A percentile compares a stretch with the other conserved stretches of the same genome.
Conservation (phyloP, 2,329 filamentous ascomycete genomes). For the Byssoonygena ceratinophila region DNA sequence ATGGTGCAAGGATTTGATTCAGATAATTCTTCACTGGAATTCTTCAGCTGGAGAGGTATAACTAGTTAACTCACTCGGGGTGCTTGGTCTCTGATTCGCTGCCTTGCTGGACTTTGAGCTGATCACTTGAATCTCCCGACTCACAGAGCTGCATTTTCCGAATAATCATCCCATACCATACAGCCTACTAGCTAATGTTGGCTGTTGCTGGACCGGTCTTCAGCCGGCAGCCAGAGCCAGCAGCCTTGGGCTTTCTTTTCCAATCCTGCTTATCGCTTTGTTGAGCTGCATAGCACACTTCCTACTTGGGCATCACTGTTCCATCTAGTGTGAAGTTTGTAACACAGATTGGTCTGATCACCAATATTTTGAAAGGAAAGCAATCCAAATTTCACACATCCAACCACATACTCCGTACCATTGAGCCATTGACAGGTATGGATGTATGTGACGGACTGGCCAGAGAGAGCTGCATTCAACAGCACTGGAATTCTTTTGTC, state of each 20-base stretch:
- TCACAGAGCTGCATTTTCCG: background rate
- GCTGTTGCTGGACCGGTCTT: too few relatives aligned
- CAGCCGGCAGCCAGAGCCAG: too few relatives aligned
- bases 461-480: too few relatives aligned
- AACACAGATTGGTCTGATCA: background rate
- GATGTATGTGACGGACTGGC: too few relatives aligned
- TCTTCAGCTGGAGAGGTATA: background rate
- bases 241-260: too few relatives aligned
- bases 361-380: background rate
- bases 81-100: slow-evolving; percentile 1
- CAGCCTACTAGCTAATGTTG: too few relatives aligned
- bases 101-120: background rate
- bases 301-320: background rate
- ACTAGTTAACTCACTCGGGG: background rate
- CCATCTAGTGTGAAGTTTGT: background rate
- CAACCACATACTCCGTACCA: background rate
- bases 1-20: slow-evolving; percentile 7
- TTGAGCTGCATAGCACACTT: too few relatives aligned
- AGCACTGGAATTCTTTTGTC: too few relatives aligned
- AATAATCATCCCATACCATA: too few relatives aligned
- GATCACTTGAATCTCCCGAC: background rate
- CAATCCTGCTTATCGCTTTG: too few relatives aligned
- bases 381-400: background rate
- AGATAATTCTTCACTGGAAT: background rate
- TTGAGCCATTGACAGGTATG: background rate